A percentile compares a stretch with the other conserved stretches of the same genome.
Evolutionary conservation across 1,284 basidiomycete species (phyloP).

Genomic region (Tetrapyrgos nigripes): DNA sequence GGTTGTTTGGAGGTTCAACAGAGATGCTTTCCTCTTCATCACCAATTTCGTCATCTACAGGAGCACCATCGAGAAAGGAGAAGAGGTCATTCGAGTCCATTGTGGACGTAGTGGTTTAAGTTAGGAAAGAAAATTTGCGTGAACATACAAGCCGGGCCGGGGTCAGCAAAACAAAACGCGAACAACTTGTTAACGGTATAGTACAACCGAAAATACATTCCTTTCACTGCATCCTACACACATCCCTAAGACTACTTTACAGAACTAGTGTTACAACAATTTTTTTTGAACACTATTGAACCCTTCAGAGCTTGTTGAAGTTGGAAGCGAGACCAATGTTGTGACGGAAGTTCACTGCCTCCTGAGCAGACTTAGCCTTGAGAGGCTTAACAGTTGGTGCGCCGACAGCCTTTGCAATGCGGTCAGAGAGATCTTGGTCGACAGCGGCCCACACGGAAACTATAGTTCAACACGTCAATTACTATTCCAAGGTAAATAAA

Average conservation of each 20-base stretch:
- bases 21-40: constrained; percentile 18
- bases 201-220: too few relatives aligned
- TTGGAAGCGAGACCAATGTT: constrained; percentile 40
- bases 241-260: too few relatives aligned
- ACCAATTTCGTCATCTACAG: constrained; percentile 28
- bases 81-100: constrained; percentile 49
- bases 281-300: neutral
- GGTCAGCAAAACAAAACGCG: too few relatives aligned
- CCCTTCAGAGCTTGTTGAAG: constrained; percentile 1
- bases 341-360: constrained; percentile 60
- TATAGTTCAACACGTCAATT: constrained; percentile 32
- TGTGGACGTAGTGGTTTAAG: neutral
- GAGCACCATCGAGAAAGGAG: constrained; percentile 46
- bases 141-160: too few relatives aligned
- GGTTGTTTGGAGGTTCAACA: constrained; percentile 5
- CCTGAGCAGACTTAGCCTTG: constrained; percentile 63
- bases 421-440: constrained; percentile 72
- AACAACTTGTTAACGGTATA: too few relatives aligned
- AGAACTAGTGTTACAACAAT: neutral
- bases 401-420: constrained; percentile 78
- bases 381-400: constrained; percentile 65
- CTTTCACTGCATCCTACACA: too few relatives aligned
- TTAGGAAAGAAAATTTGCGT: too few relatives aligned
- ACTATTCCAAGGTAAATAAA: constrained; percentile 1
- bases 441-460: constrained; percentile 85